Base-by-base conservation (phyloP, 1,284 basidiomycete genomes). In the Xerocomus cyaneibrunnescens region DNA sequence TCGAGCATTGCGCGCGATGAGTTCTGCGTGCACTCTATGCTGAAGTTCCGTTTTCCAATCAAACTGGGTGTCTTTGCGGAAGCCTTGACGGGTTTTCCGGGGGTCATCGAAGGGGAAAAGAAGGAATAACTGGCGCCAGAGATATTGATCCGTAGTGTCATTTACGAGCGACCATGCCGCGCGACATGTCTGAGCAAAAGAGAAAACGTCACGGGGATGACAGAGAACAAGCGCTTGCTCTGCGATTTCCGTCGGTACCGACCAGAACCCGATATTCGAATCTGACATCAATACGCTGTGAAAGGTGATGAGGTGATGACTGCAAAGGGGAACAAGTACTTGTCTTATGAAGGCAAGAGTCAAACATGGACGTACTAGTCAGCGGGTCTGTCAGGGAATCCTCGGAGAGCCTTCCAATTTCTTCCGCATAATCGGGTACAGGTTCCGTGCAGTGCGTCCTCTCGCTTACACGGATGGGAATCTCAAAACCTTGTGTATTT, bases 111-210 rank as follows among this genome's bases (percentile, higher is more conserved):
- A 86, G 14, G 77, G 74, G 34, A 70, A 68, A 22, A 64, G 53
- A 28, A 84, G 75, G 67, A 82, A 85, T 23, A 87, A 71, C 48
- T 77, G 72, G 41, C 83, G 79, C 84, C 84, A 88, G 36, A 88
- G 74, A 61, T 79, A 79, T 48, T 79, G 76, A 66, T 84, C 80
- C 21, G 71, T 55, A 34, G 72, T 54, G 28, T 72, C 65, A 59
- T 81, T 79, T 34, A 85, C 74, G 42, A 85, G 67, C 25, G 63
- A 60, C 55, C 70, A 70, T 14, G 79, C 76, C 10, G 66, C 58
- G 22, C 70, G 71, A 61, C 79, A 84, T 37, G 80, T 79, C 60
- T 72, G 72, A 8, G 83, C 72, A 64, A 86, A 84, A 31, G 74
- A 68, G 23, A 79, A 72, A 45, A 85, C 75, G 50, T 83, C 81